A percentile compares a stretch with the other conserved stretches of the same genome.
Conservation (phyloP, 805 yeast genomes). For the Saturnispora gosingensis region DNA sequence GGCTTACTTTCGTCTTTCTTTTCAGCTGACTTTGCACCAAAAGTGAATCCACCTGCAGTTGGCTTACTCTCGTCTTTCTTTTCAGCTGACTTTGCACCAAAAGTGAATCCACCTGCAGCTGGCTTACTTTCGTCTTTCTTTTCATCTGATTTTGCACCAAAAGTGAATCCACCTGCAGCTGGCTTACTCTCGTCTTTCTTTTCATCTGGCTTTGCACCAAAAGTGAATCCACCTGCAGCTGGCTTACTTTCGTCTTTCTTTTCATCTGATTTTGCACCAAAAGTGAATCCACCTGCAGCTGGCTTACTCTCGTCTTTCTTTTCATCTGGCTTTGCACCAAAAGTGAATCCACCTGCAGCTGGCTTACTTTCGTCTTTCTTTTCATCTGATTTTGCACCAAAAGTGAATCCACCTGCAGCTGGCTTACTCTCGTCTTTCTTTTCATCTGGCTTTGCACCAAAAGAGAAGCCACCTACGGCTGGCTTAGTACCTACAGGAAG, state of each 20-base stretch:
- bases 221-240: slow-evolving; percentile 10
- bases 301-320: background rate
- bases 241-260: slow-evolving; percentile 8
- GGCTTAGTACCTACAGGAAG: slow-evolving; percentile 10
- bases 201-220: slow-evolving; percentile 15
- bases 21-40: slow-evolving; percentile 14
- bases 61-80: slow-evolving; percentile 8
- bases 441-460: slow-evolving; percentile 8
- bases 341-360: slow-evolving; percentile 10
- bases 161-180: slow-evolving; percentile 3
- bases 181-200: slow-evolving; percentile 11
- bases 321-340: slow-evolving; percentile 9
- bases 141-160: slow-evolving; percentile 9
- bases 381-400: slow-evolving; percentile 8
- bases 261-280: slow-evolving; percentile 10
- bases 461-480: slow-evolving; percentile 4
- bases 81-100: slow-evolving; percentile 10
- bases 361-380: slow-evolving; percentile 10
- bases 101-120: slow-evolving; percentile 10
- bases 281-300: slow-evolving; percentile 11
- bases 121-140: background rate
- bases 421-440: slow-evolving; percentile 6
- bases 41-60: slow-evolving; percentile 10
- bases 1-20: slow-evolving; percentile 12
- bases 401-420: slow-evolving; percentile 10